phyloP scores from a whole-genome alignment of 176 grass and related monocot genomes.

The Echinochloa phyllopogon region DNA sequence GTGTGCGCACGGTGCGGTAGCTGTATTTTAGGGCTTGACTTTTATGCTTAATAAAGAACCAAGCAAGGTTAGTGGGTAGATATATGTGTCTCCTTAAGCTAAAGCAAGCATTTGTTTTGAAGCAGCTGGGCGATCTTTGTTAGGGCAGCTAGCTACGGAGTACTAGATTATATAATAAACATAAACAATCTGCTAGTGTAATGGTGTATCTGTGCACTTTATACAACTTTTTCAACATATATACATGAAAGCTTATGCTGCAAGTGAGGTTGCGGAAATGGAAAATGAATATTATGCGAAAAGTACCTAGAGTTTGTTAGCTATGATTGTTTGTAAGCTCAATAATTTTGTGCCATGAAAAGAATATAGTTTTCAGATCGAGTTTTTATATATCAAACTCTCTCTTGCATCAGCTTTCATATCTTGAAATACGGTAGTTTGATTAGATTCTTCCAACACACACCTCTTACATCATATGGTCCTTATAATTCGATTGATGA shows the following conservation, averaged over 20 bases:
- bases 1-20: background rate
- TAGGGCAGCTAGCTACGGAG: background rate
- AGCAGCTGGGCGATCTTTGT: background rate
- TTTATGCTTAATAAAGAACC: background rate
- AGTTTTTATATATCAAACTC: background rate
- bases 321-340: background rate
- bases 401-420: background rate
- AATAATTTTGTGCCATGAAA: background rate
- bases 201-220: background rate
- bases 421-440: conserved; percentile 18
- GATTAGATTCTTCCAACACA: conserved; percentile 26
- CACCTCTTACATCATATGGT: conserved; percentile 1
- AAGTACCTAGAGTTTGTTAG: background rate
- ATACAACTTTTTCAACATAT: background rate
- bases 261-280: background rate
- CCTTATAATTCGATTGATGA: conserved; percentile 37
- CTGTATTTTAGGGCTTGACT: conserved; percentile 17
- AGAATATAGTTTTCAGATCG: background rate
- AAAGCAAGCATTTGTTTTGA: conserved; percentile 4
- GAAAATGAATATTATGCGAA: background rate
- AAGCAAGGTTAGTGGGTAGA: conserved; percentile 30
- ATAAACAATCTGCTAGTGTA: background rate
- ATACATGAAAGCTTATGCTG: background rate
- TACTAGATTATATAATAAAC: no score
- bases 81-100: conserved; percentile 15